A percentile compares a stretch with the other conserved stretches of the same genome.
phyloP scores from a whole-genome alignment of 305 asterid genomes.

The Ajuga reptans region DNA sequence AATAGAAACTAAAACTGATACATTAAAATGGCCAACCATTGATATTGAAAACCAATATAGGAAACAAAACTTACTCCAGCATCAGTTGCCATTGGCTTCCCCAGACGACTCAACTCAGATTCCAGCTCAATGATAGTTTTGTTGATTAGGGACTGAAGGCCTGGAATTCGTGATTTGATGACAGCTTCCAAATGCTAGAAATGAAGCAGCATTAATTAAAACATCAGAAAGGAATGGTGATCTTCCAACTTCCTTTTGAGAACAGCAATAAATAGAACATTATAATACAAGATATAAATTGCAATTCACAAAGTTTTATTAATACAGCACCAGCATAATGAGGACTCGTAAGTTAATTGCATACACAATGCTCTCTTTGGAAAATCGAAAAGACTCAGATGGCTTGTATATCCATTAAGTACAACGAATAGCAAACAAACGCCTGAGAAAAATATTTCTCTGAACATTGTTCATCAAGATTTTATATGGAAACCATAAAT shows the following conservation, averaged over 20 bases:
- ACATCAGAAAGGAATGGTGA: not conserved
- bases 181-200: constrained; percentile 72
- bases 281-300: not conserved
- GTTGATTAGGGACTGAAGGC: constrained; percentile 74
- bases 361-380: not conserved
- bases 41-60: constrained; percentile 13
- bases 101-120: constrained; percentile 64
- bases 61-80: constrained; percentile 38
- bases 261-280: not conserved
- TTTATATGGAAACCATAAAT: not conserved
- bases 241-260: not conserved
- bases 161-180: constrained; percentile 73
- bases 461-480: too few relatives aligned
- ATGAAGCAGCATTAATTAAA: constrained; percentile 15
- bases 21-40: not conserved
- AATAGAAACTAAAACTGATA: not conserved
- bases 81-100: constrained; percentile 68
- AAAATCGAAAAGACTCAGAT: not conserved
- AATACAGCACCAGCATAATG: not conserved
- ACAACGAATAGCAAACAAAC: not conserved
- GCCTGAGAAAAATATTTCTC: not conserved
- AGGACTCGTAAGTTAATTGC: not conserved
- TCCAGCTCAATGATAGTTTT: constrained; percentile 68
- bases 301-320: not conserved
- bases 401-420: not conserved